phyloP scores from a whole-genome alignment of 164 flowering plant species.

The Taxillus chinensis region DNA sequence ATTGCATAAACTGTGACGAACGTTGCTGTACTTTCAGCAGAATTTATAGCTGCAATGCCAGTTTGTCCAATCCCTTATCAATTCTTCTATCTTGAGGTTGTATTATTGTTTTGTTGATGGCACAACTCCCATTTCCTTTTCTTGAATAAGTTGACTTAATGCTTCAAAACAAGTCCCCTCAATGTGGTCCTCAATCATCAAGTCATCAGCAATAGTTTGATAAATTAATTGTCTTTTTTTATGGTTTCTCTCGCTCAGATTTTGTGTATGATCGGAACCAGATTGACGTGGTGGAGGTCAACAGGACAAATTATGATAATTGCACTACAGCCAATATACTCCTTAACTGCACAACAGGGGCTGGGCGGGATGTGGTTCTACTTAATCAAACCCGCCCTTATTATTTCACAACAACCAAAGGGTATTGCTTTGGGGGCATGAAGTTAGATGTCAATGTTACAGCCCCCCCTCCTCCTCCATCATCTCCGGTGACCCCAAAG shows the following conservation, averaged over 20 bases:
- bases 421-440: constrained; percentile 62
- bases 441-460: constrained; percentile 41
- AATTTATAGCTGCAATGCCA: too few relatives aligned
- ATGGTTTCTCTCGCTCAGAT: constrained; percentile 17
- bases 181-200: too few relatives aligned
- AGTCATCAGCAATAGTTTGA: too few relatives aligned
- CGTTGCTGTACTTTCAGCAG: too few relatives aligned
- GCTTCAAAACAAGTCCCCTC: too few relatives aligned
- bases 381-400: constrained; percentile 44
- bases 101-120: too few relatives aligned
- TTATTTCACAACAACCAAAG: constrained; percentile 58
- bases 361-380: constrained; percentile 68
- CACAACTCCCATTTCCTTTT: too few relatives aligned
- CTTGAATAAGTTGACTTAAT: too few relatives aligned
- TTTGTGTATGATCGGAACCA: constrained; percentile 69
- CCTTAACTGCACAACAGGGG: constrained; percentile 54
- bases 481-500: constrained; percentile 21
- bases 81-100: too few relatives aligned
- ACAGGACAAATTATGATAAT: constrained; percentile 48
- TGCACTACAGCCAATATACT: constrained; percentile 40
- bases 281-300: constrained; percentile 55
- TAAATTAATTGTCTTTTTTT: background rate
- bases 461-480: constrained; percentile 47
- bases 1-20: too few relatives aligned
- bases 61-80: too few relatives aligned